A percentile compares a stretch with the other conserved stretches of the same genome.
phyloP scores from a whole-genome alignment of 1,284 basidiomycete species.

The Ganoderma boninense region DNA sequence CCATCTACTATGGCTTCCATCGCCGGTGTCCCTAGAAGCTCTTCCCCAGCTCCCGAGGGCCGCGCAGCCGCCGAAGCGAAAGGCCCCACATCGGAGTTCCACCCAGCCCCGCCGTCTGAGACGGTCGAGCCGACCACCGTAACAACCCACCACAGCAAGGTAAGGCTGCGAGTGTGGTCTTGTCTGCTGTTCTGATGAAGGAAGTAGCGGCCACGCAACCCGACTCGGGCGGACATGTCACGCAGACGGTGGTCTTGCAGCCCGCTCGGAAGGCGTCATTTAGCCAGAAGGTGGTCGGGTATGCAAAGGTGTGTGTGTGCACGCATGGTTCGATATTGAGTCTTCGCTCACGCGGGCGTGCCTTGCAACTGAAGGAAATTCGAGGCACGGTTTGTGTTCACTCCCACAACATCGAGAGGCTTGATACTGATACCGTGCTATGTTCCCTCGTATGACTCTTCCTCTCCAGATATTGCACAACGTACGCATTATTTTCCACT shows the following conservation, averaged over 20 bases:
- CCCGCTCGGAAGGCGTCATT: conserved; percentile 23
- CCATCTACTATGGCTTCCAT: conserved; percentile 17
- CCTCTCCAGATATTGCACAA: conserved; percentile 22
- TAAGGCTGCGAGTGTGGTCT: background rate
- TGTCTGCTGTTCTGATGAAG: background rate
- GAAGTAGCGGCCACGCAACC: conserved; percentile 26
- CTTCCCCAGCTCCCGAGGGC: conserved; percentile 12
- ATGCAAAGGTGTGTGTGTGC: conserved; percentile 25
- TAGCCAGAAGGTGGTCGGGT: conserved; percentile 29
- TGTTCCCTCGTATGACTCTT: background rate
- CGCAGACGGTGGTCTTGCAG: conserved; percentile 13
- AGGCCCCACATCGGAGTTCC: conserved; percentile 19
- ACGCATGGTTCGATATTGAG: no score
- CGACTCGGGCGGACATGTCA: conserved; percentile 18
- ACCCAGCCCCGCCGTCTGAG: conserved; percentile 22
- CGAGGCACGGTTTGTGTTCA: conserved; percentile 24
- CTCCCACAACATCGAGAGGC: no score
- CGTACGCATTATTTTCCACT: background rate
- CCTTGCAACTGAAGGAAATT: conserved; percentile 21
- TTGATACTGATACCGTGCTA: background rate
- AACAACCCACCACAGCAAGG: conserved; percentile 27
- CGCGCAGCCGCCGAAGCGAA: background rate
- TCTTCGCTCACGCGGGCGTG: no score
- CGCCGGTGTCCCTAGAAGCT: conserved; percentile 1
- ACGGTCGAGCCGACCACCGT: conserved; percentile 20